Base-by-base conservation (phyloP, 805 yeast genomes). In the Candida adriatica region DNA sequence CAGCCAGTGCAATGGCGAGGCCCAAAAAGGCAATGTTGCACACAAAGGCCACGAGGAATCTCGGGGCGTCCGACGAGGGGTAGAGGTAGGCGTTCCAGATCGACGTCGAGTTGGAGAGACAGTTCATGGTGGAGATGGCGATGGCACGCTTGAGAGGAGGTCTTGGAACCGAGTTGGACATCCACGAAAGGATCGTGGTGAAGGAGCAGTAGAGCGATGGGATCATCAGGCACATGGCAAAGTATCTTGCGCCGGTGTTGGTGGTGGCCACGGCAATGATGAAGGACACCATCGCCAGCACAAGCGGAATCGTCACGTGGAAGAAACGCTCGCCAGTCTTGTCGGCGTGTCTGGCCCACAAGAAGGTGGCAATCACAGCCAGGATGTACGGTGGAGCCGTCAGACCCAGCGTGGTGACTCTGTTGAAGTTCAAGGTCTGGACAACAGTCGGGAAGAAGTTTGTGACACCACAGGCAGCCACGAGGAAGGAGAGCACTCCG, bases 371-470 rank as follows among this genome's bases (percentile, higher is more conserved):
- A 10, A 68, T 51, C 4, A 70, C 75, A 0, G 76, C 74, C 31
- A 71, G 42, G 27, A 68, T 48, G 48, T 72, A 75, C 8, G 79
- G 79, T 16, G 79, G 80, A 15, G 72, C 78, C 7, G 80, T 72
- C 34, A 75, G 58, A 40, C 72, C 68, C 29, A 73, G 61, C 4
- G 80, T 72, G 27, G 67, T 59, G 23, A 71, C 60, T 29, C 63
- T 58, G 45, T 54, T 51, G 42, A 70, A 76, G 26, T 72, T 66
- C 39, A 76, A 59, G 10, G 80, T 72, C 35, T 61, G 48, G 13
- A 76, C 79, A 17, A 76, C 73, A 1, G 79, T 63, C 17, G 81
- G 81, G 60, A 73, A 75, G 49, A 71, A 73, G 47, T 73, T 68
- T 13, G 77, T 70, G 28, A 73, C 76, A 49, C 79, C 78, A 41